Evolutionary conservation across 371 early-diverging fungal genomes (phyloP).

Genomic region (Mucor plumbeus): DNA sequence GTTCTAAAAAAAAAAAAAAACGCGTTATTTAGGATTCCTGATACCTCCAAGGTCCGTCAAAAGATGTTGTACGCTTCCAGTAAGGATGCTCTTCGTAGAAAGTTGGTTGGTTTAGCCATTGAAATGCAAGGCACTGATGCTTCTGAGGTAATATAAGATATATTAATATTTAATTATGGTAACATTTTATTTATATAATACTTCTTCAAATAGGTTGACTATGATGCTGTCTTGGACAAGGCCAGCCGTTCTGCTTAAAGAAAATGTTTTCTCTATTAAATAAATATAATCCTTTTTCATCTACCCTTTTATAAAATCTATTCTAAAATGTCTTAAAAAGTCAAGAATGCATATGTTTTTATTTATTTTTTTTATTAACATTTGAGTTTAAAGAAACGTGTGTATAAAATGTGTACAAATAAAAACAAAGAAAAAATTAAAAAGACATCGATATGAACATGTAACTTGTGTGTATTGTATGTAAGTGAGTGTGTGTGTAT

Average conservation of each 20-base stretch:
- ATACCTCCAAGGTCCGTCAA: constrained; percentile 72
- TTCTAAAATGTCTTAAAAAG: constrained; percentile 7
- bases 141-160: constrained; percentile 55
- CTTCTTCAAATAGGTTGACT: constrained; percentile 59
- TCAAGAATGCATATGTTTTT: not conserved
- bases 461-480: not conserved
- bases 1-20: constrained; percentile 6
- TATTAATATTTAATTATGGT: not conserved
- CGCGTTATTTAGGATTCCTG: constrained; percentile 78
- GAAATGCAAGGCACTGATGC: constrained; percentile 89
- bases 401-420: not conserved
- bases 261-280: constrained; percentile 4
- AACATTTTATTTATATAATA: not conserved
- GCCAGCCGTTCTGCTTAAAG: constrained; percentile 51
- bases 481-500: not conserved
- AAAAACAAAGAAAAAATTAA: constrained; percentile 4
- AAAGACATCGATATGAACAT: not conserved
- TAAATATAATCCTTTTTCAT: constrained; percentile 3
- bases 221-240: constrained; percentile 82
- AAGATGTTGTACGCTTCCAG: constrained; percentile 95
- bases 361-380: not conserved
- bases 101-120: constrained; percentile 74
- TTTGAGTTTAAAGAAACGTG: constrained; percentile 5
- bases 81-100: constrained; percentile 82
- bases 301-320: not conserved